Evolutionary conservation across 176 grass and related monocot species (phyloP).

Genomic region (Neostapfia colusana): DNA sequence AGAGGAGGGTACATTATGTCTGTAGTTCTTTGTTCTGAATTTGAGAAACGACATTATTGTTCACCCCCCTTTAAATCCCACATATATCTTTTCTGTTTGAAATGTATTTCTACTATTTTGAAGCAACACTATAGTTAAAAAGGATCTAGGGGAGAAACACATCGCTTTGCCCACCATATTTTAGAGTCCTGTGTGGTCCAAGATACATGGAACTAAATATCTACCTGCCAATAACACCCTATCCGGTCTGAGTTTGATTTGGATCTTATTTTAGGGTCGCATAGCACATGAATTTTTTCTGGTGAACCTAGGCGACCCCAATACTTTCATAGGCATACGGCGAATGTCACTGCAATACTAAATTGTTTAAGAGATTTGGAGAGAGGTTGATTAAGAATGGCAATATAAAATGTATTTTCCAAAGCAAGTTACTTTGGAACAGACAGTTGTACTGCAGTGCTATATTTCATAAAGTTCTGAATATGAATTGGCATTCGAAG

Average conservation of each 20-base stretch:
- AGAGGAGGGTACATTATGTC: background rate
- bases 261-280: slow-evolving; percentile 1
- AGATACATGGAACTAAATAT: background rate
- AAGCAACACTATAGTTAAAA: background rate
- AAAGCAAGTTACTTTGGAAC: background rate
- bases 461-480: background rate
- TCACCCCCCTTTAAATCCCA: background rate
- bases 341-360: too few species aligned
- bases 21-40: background rate
- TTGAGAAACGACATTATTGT: slow-evolving; percentile 9
- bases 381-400: background rate
- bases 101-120: background rate
- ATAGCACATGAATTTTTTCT: background rate
- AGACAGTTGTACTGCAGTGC: background rate
- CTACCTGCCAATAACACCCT: background rate
- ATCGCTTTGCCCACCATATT: background rate
- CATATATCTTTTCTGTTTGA: too few species aligned
- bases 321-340: background rate
- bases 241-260: slow-evolving; percentile 5
- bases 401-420: slow-evolving; percentile 5
- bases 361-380: background rate
- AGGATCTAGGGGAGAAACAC: background rate
- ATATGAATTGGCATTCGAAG: background rate
- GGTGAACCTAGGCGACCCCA: background rate
- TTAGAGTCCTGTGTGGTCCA: background rate